phyloP scores from a whole-genome alignment of 2,329 filamentous ascomycete genomes.

The Clarireedia sp. region DNA sequence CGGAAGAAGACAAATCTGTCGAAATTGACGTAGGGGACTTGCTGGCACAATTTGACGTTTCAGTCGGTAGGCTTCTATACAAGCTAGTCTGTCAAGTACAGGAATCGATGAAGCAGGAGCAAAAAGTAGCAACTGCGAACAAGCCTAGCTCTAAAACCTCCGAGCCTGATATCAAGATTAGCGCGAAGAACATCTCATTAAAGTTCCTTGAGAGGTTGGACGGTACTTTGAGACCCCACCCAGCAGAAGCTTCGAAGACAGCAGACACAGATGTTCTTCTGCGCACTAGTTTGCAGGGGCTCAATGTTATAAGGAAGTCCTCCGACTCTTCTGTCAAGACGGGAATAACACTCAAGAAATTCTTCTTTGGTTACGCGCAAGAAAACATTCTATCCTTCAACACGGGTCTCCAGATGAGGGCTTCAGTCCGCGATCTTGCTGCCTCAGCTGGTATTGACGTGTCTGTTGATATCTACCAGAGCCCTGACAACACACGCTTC shows the following conservation, averaged over 20 bases:
- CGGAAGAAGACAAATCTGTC: conserved; percentile 14
- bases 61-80: conserved; percentile 27
- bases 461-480: conserved; percentile 43
- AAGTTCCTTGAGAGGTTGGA: conserved; percentile 29
- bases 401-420: conserved; percentile 46
- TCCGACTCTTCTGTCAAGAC: conserved; percentile 19
- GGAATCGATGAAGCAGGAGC: conserved; percentile 17
- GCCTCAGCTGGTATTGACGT: conserved; percentile 50
- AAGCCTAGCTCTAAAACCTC: conserved; percentile 6
- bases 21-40: conserved; percentile 26
- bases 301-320: conserved; percentile 18
- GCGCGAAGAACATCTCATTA: conserved; percentile 23
- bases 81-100: conserved; percentile 25
- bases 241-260: conserved; percentile 6
- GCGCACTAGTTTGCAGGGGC: conserved; percentile 22
- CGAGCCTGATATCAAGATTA: conserved; percentile 18
- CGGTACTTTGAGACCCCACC: conserved; percentile 17
- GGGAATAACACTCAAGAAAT: conserved; percentile 39
- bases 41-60: conserved; percentile 27
- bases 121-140: neutral
- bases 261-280: conserved; percentile 25
- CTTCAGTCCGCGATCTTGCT: conserved; percentile 52
- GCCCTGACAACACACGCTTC: conserved; percentile 40
- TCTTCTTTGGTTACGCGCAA: conserved; percentile 54
- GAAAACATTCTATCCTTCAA: conserved; percentile 59